Conservation (phyloP, 2,329 filamentous ascomycete genomes). For the Albifimbria verrucaria region DNA sequence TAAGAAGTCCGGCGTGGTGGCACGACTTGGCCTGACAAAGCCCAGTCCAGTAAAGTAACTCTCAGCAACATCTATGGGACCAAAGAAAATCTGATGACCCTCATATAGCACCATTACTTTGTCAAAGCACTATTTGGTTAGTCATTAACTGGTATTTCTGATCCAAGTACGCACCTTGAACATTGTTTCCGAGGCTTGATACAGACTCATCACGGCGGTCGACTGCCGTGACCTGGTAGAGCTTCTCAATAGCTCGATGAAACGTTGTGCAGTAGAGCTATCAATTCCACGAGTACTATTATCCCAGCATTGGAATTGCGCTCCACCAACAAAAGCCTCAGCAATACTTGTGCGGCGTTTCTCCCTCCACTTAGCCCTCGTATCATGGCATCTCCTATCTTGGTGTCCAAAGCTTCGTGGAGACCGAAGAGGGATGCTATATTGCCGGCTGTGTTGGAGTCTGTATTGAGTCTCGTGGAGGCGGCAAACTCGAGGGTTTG, state of each 20-base stretch:
- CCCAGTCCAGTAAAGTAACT: conserved; percentile 50
- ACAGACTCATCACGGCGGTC: background rate
- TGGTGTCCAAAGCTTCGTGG: conserved; percentile 56
- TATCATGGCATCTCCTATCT: conserved; percentile 59
- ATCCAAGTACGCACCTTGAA: conserved; percentile 46
- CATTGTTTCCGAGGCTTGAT: conserved; percentile 21
- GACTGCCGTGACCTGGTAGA: conserved; percentile 53
- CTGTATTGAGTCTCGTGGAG: conserved; percentile 37
- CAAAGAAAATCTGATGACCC: conserved; percentile 64
- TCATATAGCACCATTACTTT: conserved; percentile 65
- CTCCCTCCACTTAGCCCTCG: conserved; percentile 50
- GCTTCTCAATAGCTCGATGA: conserved; percentile 55
- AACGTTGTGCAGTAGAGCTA: conserved; percentile 58
- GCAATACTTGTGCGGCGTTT: conserved; percentile 67
- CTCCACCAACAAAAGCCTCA: conserved; percentile 49
- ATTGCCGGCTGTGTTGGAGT: background rate
- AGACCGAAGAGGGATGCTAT: conserved; percentile 56
- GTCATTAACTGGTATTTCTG: background rate
- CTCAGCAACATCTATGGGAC: conserved; percentile 51
- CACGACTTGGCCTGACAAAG: conserved; percentile 24
- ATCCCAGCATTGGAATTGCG: conserved; percentile 63
- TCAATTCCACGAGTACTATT: conserved; percentile 62
- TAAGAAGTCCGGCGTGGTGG: conserved; percentile 70
- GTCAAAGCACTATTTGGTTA: conserved; percentile 56
- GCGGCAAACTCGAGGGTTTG: conserved; percentile 61